Evolutionary conservation across 208 protist species (phyloP).

Genomic region (Leishmania tarentolae): DNA sequence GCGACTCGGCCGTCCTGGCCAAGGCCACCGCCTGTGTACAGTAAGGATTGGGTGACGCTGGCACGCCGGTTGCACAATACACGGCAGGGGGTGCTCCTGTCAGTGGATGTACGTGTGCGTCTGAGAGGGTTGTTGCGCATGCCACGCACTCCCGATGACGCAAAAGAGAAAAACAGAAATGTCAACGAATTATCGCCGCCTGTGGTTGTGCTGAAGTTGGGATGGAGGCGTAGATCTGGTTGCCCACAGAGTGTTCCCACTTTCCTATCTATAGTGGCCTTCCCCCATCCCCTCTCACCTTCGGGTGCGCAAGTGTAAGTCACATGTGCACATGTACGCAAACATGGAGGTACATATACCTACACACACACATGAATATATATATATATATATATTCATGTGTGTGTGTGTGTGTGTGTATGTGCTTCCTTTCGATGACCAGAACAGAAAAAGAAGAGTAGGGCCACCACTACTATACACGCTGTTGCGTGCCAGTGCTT

Average conservation of each 20-base stretch:
- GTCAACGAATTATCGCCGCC: background rate
- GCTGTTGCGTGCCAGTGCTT: too few species aligned
- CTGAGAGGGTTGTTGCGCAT: background rate
- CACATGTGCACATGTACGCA: background rate
- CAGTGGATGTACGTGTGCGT: background rate
- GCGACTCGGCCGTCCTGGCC: constrained; percentile 20
- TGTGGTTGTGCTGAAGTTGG: background rate
- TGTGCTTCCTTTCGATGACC: background rate
- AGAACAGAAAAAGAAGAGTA: background rate
- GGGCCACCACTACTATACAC: background rate
- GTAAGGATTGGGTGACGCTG: background rate
- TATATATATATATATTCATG: too few species aligned
- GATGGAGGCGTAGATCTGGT: background rate
- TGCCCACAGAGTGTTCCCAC: background rate
- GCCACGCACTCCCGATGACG: background rate
- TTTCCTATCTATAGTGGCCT: background rate
- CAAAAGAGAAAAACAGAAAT: background rate
- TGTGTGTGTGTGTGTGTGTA: background rate
- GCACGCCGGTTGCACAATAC: background rate
- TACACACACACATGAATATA: too few species aligned
- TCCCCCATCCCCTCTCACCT: background rate
- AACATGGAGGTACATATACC: background rate
- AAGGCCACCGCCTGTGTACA: constrained; percentile 14
- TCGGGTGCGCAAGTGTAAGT: background rate
- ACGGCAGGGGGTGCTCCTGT: background rate